A percentile compares a stretch with the other conserved stretches of the same genome.
Evolutionary conservation across 2,329 filamentous ascomycete genomes (phyloP).

Genomic region (Allantophomopsis cytisporea): DNA sequence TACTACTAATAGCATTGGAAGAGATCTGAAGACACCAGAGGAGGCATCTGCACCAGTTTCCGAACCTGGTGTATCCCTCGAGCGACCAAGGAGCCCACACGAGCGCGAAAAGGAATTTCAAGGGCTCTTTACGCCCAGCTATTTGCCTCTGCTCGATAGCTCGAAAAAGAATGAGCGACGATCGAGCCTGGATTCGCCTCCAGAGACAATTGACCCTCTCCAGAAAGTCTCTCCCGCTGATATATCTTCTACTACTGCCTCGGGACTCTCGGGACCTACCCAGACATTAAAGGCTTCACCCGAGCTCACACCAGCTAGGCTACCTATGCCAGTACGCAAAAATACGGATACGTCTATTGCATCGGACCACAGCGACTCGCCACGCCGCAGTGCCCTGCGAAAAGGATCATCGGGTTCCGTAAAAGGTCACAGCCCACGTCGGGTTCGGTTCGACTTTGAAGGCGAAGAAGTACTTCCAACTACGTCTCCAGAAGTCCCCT

Average conservation of each 20-base stretch:
- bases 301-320: conserved; percentile 6
- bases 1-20: background rate
- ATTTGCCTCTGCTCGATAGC: conserved; percentile 44
- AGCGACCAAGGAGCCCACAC: conserved; percentile 28
- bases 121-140: conserved; percentile 49
- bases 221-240: background rate
- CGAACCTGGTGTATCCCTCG: conserved; percentile 1
- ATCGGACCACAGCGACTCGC: conserved; percentile 37
- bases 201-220: background rate
- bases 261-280: conserved; percentile 1
- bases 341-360: conserved; percentile 27
- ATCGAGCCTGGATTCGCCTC: conserved; percentile 9
- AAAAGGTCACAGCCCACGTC: conserved; percentile 34
- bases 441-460: conserved; percentile 48
- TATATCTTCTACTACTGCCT: background rate
- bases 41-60: background rate
- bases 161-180: conserved; percentile 11
- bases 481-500: conserved; percentile 33
- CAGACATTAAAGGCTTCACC: conserved; percentile 7
- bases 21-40: background rate
- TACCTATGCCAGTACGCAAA: conserved; percentile 12
- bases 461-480: conserved; percentile 43
- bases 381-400: conserved; percentile 42
- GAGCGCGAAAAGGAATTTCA: conserved; percentile 45
- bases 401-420: conserved; percentile 36